Evolutionary conservation across 768 basidiomycete species (phyloP).

Genomic region (Mycena metata): DNA sequence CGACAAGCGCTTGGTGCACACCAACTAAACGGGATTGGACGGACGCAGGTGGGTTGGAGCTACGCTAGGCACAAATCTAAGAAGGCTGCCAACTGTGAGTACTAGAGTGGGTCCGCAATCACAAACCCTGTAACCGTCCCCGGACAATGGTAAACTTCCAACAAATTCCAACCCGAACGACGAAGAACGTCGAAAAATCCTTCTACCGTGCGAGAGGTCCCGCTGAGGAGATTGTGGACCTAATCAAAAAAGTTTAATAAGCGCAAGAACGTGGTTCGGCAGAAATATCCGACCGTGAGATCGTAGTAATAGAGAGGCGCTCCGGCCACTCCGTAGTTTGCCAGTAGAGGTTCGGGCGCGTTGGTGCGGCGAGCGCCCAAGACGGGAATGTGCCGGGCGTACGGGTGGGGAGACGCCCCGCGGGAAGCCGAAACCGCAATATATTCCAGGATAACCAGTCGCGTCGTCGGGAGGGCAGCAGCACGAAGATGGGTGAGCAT

Average conservation of each 20-base stretch:
- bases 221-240: constrained; percentile 18
- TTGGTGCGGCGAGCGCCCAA: constrained; percentile 19
- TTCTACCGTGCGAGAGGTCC: constrained; percentile 19
- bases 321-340: constrained; percentile 16
- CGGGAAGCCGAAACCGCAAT: not conserved
- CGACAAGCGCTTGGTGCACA: no score
- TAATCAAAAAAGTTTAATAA: not conserved
- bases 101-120: constrained; percentile 5
- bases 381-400: not conserved
- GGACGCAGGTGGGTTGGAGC: no score
- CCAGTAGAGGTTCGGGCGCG: constrained; percentile 8
- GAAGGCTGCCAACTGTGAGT: no score
- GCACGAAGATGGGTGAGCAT: constrained; percentile 62
- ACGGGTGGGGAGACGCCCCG: not conserved
- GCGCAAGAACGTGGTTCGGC: not conserved
- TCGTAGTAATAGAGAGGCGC: constrained; percentile 6
- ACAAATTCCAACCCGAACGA: constrained; percentile 19
- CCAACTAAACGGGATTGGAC: no score
- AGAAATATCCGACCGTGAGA: not conserved
- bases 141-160: constrained; percentile 17
- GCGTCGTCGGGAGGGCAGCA: constrained; percentile 38
- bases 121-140: not conserved
- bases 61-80: no score
- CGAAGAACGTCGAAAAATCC: constrained; percentile 17
- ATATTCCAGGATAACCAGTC: constrained; percentile 20